Evolutionary conservation across 1,284 basidiomycete genomes (phyloP), one percentile per base, ranked within the genome.

Genomic region (Microbotryum lychnidis-dioicae): DNA sequence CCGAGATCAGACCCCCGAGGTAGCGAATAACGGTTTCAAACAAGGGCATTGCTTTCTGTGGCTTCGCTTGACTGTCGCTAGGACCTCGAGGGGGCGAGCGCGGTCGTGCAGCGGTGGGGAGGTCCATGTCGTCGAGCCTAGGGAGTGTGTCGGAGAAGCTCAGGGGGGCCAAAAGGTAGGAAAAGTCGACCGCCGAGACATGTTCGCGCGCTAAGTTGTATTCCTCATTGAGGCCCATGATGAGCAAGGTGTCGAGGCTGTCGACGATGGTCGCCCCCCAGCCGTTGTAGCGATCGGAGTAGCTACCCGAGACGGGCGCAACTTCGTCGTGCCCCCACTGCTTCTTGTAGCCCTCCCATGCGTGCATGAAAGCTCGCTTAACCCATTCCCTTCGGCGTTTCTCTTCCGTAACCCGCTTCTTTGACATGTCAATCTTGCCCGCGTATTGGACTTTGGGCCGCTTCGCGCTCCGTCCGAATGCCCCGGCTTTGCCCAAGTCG

Each of bases 211-310:
- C 89, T 14, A 87, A 80, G 53, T 78, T 66, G 72, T 91, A 92
- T 74, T 94, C 92, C 0, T 85, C 82, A 12, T 83, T 75, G 14
- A 93, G 79, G 2, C 85, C 88, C 85, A 96, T 87, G 58, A 97
- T 77, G 53, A 91, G 81, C 77, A 97, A 84, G 6, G 87, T 87
- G 75, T 97, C 93, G 44, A 77, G 70, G 10, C 71, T 68, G 62
- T 76, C 76, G 56, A 77, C 67, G 50, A 77, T 72, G 50, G 37
- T 42, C 37, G 37, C 37, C 37, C 37, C 37, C 37, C 37, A 42
- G 16, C 37, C 37, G 16, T 42, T 42, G 23, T 45, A 9, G 23
- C 47, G 21, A n/a, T 52, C 29, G 51, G 48, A 37, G n/a, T 21
- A 75, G 68, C 48, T 29, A 14, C 27, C 23, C 6, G 23, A 23